Percentiles rank a stretch among this genome's conserved stretches.
Evolutionary conservation across 2,329 filamentous ascomycete genomes (phyloP).

Genomic region (Allantophomopsis lycopodina): DNA sequence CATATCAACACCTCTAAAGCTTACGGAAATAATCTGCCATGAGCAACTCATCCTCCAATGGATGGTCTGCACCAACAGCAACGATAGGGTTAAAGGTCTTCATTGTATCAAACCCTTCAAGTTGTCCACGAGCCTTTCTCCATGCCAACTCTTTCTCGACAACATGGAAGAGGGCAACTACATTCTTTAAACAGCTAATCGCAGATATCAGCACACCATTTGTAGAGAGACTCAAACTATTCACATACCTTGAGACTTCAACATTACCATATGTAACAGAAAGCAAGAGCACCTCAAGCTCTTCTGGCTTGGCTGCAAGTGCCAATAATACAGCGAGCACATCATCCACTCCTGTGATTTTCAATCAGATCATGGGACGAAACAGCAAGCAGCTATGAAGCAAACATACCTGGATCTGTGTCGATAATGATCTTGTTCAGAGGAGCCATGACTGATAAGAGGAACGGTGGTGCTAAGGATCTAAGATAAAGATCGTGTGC

Average conservation of each 20-base stretch:
- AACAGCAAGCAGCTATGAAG: too few relatives aligned
- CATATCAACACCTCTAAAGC: conserved; percentile 15
- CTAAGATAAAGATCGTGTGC: too few relatives aligned
- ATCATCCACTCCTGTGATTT: conserved; percentile 65
- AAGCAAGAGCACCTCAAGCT: conserved; percentile 74
- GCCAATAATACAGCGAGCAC: conserved; percentile 78
- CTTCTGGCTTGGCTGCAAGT: conserved; percentile 66
- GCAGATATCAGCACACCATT: conserved; percentile 1
- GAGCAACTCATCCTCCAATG: conserved; percentile 70
- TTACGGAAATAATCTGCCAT: conserved; percentile 79
- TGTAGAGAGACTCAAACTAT: background rate
- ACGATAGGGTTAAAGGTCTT: conserved; percentile 66
- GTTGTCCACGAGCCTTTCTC: conserved; percentile 54
- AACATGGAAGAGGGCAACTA: conserved; percentile 81
- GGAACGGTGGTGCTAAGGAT: too few relatives aligned
- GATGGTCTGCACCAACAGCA: conserved; percentile 74
- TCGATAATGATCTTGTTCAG: conserved; percentile 83
- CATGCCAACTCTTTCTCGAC: conserved; percentile 81
- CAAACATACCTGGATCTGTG: conserved; percentile 64
- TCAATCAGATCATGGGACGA: conserved; percentile 1
- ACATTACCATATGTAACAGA: conserved; percentile 94
- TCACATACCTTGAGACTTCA: conserved; percentile 58
- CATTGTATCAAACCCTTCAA: conserved; percentile 61
- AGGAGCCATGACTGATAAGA: conserved; percentile 37
- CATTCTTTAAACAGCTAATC: conserved; percentile 69